Percentiles rank a stretch among this genome's conserved stretches.
phyloP scores from a whole-genome alignment of 169 alveolate species.

The Plasmodium gonderi region DNA sequence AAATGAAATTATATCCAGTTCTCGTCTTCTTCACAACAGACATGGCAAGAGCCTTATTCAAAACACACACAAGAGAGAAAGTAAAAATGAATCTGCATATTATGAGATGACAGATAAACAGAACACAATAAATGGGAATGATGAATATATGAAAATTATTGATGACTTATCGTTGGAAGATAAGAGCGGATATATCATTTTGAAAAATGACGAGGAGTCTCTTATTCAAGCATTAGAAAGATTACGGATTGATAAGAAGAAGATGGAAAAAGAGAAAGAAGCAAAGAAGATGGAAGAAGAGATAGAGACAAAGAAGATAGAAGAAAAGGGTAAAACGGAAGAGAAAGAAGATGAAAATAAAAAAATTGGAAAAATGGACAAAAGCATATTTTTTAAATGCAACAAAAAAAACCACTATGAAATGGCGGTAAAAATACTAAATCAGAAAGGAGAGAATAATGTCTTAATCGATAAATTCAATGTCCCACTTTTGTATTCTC shows the following conservation, averaged over 20 bases:
- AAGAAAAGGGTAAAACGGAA: background rate
- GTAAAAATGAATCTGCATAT: background rate
- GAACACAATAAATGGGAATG: background rate
- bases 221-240: conserved; percentile 55
- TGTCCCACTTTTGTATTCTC: conserved; percentile 37
- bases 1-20: background rate
- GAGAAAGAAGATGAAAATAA: background rate
- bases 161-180: background rate
- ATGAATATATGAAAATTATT: conserved; percentile 6
- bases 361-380: conserved; percentile 10
- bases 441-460: conserved; percentile 25
- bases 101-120: background rate
- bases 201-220: conserved; percentile 65
- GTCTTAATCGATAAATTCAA: conserved; percentile 29
- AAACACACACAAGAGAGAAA: background rate
- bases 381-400: conserved; percentile 53
- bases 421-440: conserved; percentile 24
- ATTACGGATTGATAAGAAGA: conserved; percentile 42
- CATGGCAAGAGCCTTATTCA: background rate
- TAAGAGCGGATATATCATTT: conserved; percentile 29
- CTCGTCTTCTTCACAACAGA: background rate
- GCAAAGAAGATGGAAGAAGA: background rate
- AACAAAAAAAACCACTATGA: conserved; percentile 36
- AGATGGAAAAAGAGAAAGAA: background rate
- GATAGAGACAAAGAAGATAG: background rate